These are phyloP conservation scores for Stachybotrys chlorohalonatus DNA, from an alignment of 2,329 filamentous ascomycete species.

Conservation along the genomic window DNA sequence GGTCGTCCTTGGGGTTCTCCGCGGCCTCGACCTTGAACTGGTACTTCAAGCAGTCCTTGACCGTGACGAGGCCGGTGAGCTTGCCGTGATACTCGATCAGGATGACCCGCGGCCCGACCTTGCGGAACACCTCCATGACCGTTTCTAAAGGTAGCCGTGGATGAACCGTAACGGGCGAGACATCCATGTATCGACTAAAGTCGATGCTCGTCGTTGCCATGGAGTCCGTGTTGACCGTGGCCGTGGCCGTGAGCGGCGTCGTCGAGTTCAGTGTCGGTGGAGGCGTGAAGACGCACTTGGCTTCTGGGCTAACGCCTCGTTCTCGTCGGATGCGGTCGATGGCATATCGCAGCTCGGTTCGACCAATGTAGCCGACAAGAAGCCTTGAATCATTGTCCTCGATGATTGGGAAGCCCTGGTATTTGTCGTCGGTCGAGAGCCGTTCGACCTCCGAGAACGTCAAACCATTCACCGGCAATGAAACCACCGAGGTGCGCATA, in stretches of 20 bases:
- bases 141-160: constrained; percentile 88
- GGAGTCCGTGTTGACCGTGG: constrained; percentile 49
- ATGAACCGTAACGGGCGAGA: constrained; percentile 83
- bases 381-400: constrained; percentile 62
- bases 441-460: constrained; percentile 68
- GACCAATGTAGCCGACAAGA: constrained; percentile 84
- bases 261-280: constrained; percentile 21
- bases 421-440: constrained; percentile 68
- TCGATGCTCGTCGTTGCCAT: constrained; percentile 56
- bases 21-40: constrained; percentile 92
- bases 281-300: constrained; percentile 66
- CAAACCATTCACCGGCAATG: constrained; percentile 66
- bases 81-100: constrained; percentile 83
- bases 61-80: constrained; percentile 78
- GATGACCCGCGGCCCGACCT: constrained; percentile 90
- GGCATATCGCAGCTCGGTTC: constrained; percentile 85
- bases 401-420: constrained; percentile 88
- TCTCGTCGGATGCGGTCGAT: constrained; percentile 70
- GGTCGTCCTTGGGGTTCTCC: constrained; percentile 59
- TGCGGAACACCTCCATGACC: constrained; percentile 97
- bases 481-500: constrained; percentile 71
- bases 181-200: constrained; percentile 80
- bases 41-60: constrained; percentile 95
- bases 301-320: constrained; percentile 53
- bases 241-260: constrained; percentile 31